phyloP scores from a whole-genome alignment of 306 rosid species.

The Carpinus fangiana region DNA sequence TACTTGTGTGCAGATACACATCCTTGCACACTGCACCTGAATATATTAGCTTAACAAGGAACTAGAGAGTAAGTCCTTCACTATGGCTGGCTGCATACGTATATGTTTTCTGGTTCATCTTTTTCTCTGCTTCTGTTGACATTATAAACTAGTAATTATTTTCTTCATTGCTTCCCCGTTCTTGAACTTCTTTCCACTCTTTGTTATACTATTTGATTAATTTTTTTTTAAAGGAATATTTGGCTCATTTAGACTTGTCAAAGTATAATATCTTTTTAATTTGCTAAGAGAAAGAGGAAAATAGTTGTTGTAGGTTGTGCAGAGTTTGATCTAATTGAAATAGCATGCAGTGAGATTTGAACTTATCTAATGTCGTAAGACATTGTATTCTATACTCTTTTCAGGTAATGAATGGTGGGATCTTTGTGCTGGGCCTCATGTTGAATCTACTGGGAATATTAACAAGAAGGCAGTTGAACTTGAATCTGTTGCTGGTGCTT shows the following conservation, averaged over 20 bases:
- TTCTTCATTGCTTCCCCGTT: background rate
- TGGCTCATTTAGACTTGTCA: background rate
- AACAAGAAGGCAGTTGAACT: conserved; percentile 91
- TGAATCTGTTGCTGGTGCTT: conserved; percentile 98
- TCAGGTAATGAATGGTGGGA: conserved; percentile 97
- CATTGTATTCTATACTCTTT: conserved; percentile 17
- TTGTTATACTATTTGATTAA: background rate
- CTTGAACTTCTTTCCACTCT: background rate
- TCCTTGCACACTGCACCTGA: background rate
- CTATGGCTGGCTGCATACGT: background rate
- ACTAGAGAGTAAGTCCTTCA: background rate
- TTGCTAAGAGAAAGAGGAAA: background rate
- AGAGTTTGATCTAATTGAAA: background rate
- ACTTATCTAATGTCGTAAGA: background rate
- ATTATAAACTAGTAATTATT: background rate
- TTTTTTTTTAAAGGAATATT: background rate
- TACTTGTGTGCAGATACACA: background rate
- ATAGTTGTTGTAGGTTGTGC: too few species aligned
- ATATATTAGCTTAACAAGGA: background rate
- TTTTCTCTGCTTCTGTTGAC: background rate
- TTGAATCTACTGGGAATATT: conserved; percentile 85
- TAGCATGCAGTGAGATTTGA: background rate
- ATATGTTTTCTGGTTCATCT: background rate
- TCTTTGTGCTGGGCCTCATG: conserved; percentile 99
- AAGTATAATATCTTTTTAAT: background rate